Evolutionary conservation across 768 basidiomycete genomes (phyloP).

Genomic region (Pleurotus eryngii): DNA sequence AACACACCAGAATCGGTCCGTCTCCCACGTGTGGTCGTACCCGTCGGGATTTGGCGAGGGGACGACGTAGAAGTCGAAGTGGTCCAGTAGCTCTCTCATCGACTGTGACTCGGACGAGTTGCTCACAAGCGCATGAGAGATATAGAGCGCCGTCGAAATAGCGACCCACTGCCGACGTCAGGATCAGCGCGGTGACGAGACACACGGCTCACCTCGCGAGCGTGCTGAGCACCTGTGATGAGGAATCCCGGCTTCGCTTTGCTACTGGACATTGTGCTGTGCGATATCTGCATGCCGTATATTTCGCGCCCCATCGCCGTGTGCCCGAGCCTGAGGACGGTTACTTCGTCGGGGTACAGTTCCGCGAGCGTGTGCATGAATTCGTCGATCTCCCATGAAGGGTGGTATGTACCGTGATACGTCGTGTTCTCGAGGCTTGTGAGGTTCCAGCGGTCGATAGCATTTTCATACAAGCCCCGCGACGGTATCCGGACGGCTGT

Average conservation of each 20-base stretch:
- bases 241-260: slow-evolving; percentile 45
- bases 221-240: slow-evolving; percentile 71
- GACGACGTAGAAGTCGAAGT: slow-evolving; percentile 64
- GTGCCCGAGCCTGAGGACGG: slow-evolving; percentile 49
- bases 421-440: slow-evolving; percentile 31
- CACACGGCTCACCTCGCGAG: slow-evolving; percentile 51
- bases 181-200: background rate
- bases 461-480: background rate
- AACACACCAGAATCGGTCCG: slow-evolving; percentile 60
- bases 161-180: slow-evolving; percentile 70
- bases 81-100: slow-evolving; percentile 45
- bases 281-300: slow-evolving; percentile 47
- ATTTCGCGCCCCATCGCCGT: slow-evolving; percentile 60
- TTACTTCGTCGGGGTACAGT: slow-evolving; percentile 43
- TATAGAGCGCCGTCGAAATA: slow-evolving; percentile 66
- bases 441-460: slow-evolving; percentile 26
- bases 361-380: slow-evolving; percentile 49
- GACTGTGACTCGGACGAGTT: slow-evolving; percentile 44
- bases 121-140: slow-evolving; percentile 66
- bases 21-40: slow-evolving; percentile 71
- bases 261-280: slow-evolving; percentile 8
- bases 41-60: slow-evolving; percentile 71
- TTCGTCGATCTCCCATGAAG: slow-evolving; percentile 46
- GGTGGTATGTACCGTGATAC: slow-evolving; percentile 50
- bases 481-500: slow-evolving; percentile 9